Evolutionary conservation across 495 filamentous ascomycete species (phyloP).

Genomic region (Hamigera avellanea): DNA sequence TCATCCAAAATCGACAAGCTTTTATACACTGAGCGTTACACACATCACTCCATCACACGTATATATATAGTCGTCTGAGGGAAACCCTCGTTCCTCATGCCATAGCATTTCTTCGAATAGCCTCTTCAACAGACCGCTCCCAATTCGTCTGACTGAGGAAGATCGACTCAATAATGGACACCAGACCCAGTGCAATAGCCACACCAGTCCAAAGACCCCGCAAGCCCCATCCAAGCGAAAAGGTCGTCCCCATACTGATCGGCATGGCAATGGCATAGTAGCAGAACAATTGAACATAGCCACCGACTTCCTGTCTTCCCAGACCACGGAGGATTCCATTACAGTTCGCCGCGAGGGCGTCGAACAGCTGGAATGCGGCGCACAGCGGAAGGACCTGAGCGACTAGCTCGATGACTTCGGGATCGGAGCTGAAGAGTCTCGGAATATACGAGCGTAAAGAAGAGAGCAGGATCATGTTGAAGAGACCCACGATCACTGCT

Average conservation of each 20-base stretch:
- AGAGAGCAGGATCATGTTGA: slow-evolving; percentile 61
- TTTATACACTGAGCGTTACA: not conserved
- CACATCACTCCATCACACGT: not conserved
- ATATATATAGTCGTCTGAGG: too few species aligned
- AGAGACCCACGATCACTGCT: slow-evolving; percentile 56
- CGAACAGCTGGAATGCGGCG: slow-evolving; percentile 81
- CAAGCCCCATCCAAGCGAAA: slow-evolving; percentile 60
- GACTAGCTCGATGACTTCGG: slow-evolving; percentile 66
- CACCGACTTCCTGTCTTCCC: slow-evolving; percentile 77
- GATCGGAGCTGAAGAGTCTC: slow-evolving; percentile 66
- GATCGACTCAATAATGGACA: slow-evolving; percentile 51
- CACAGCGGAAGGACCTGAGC: slow-evolving; percentile 63
- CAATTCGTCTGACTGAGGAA: slow-evolving; percentile 60
- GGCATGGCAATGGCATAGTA: slow-evolving; percentile 85
- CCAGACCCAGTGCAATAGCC: slow-evolving; percentile 53
- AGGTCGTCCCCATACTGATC: slow-evolving; percentile 64
- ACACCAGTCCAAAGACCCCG: slow-evolving; percentile 76
- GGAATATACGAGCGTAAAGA: slow-evolving; percentile 57
- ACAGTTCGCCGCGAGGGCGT: slow-evolving; percentile 63
- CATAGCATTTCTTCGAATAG: slow-evolving; percentile 51
- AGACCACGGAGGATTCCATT: slow-evolving; percentile 78
- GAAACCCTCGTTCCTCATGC: slow-evolving; percentile 22
- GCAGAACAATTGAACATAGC: slow-evolving; percentile 70
- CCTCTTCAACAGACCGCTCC: slow-evolving; percentile 64
- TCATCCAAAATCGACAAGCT: too few species aligned